These are phyloP conservation scores for Panicum hallii DNA, from an alignment of 202 grass and related monocot genomes.

Conservation along the genomic window DNA sequence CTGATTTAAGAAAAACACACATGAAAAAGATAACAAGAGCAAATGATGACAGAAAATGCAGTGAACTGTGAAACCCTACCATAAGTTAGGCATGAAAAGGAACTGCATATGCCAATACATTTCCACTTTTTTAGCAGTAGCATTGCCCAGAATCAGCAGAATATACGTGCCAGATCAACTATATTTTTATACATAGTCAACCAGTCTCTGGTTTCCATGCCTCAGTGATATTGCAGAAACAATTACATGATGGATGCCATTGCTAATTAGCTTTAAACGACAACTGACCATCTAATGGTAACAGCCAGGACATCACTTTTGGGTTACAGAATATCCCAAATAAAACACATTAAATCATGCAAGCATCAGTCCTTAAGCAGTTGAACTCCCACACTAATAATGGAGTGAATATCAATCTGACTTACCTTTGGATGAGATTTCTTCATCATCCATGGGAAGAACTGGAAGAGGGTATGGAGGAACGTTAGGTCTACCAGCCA, in stretches of 20 bases:
- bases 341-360: background rate
- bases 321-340: conserved; percentile 8
- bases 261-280: background rate
- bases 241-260: conserved; percentile 19
- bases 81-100: conserved; percentile 17
- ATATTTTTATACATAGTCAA: conserved; percentile 19
- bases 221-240: conserved; percentile 7
- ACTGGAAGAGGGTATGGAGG: conserved; percentile 71
- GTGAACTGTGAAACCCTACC: background rate
- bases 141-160: background rate
- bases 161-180: background rate
- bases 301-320: conserved; percentile 16
- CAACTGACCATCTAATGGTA: background rate
- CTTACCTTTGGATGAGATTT: conserved; percentile 80
- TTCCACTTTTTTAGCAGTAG: background rate
- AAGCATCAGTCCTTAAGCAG: background rate
- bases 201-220: background rate
- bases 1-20: background rate
- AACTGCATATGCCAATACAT: conserved; percentile 1
- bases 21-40: background rate
- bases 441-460: conserved; percentile 78
- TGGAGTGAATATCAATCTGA: conserved; percentile 4
- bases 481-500: conserved; percentile 71
- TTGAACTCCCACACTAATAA: background rate
- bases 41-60: background rate